Base-by-base conservation (phyloP, 805 yeast species). In the Metschnikowia cerradonensis region DNA sequence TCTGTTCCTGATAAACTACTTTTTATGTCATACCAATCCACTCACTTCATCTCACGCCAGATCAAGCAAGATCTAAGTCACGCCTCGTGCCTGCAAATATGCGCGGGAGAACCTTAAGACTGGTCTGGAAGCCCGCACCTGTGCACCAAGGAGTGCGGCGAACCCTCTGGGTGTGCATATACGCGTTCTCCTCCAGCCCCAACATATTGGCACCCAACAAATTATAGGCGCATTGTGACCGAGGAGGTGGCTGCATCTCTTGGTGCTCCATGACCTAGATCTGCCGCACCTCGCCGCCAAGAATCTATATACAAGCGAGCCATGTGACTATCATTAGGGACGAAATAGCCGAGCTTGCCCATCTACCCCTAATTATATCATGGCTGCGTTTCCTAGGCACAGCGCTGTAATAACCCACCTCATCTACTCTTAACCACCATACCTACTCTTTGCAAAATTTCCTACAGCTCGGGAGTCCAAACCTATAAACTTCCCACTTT, bases 171-270 rank as follows among this genome's bases (percentile, higher is more conserved):
- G 31, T n/a, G 7, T 42, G 38, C 38, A 32, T 42, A n/a, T 33
- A 42, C n/a, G 38, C 38, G 14, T 20, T 20, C 38, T 33, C 38
- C 38, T 42, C 22, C 14, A 11, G 30, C n/a, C 45, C 45, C 45
- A 32, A 34, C 45, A 33, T 42, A n/a, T 22, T 33, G 38, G 38
- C 45, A 20, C 45, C 45, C 45, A 42, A 42, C 45, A 42, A 42
- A 33, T 34, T 33, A 19, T 13, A 41, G 45, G 37, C 45, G 37
- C 45, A 33, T 20, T 20, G 17, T 34, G 31, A 42, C 20, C 26
- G 26, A 33, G 30, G 23, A 19, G 45, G 32, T 19, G 14, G 31
- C 20, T n/a, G 45, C 37, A 15, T 39, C 32, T 22, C 30, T 6
- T 13, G 8, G n/a, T 22, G 26, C 34, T 33, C 38, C 37, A 42